phyloP scores from a whole-genome alignment of 805 yeast genomes.

The Trichomonascus vanleenenianus region DNA sequence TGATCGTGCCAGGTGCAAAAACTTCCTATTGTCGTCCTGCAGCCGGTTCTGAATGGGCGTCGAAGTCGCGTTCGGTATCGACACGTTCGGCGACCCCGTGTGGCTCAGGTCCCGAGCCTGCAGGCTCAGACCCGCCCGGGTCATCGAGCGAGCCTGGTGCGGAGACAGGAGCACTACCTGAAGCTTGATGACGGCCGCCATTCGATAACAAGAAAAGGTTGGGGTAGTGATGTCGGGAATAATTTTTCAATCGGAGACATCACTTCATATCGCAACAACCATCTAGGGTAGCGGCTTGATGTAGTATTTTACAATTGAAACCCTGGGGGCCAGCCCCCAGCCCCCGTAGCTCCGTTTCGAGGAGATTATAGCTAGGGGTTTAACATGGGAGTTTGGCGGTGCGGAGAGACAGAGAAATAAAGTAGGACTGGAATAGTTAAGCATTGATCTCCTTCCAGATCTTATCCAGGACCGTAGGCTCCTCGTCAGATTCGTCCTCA shows the following conservation, averaged over 20 bases:
- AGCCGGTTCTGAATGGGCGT: background rate
- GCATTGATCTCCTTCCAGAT: constrained; percentile 8
- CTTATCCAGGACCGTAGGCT: constrained; percentile 10
- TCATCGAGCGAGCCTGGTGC: constrained; percentile 7
- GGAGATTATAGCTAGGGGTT: too few relatives aligned
- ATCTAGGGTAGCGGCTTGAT: too few relatives aligned
- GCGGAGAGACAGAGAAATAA: background rate
- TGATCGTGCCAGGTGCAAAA: constrained; percentile 55
- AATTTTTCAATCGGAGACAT: background rate
- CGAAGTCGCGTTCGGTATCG: background rate
- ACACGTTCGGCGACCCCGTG: background rate
- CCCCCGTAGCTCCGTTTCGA: too few relatives aligned
- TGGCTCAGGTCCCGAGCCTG: too few relatives aligned
- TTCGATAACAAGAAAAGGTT: too few relatives aligned
- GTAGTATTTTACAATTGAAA: too few relatives aligned
- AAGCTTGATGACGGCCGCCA: constrained; percentile 32
- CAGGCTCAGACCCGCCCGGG: too few relatives aligned
- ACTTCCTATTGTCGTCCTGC: constrained; percentile 33
- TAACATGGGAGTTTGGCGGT: too few relatives aligned
- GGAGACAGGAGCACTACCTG: constrained; percentile 38
- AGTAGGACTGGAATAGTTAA: too few relatives aligned
- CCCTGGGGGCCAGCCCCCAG: too few relatives aligned
- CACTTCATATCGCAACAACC: background rate
- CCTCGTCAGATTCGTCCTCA: constrained; percentile 7
- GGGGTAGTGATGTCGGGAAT: background rate